Evolutionary conservation across 305 asterid genomes (phyloP).

Genomic region (Rubia tinctorum): DNA sequence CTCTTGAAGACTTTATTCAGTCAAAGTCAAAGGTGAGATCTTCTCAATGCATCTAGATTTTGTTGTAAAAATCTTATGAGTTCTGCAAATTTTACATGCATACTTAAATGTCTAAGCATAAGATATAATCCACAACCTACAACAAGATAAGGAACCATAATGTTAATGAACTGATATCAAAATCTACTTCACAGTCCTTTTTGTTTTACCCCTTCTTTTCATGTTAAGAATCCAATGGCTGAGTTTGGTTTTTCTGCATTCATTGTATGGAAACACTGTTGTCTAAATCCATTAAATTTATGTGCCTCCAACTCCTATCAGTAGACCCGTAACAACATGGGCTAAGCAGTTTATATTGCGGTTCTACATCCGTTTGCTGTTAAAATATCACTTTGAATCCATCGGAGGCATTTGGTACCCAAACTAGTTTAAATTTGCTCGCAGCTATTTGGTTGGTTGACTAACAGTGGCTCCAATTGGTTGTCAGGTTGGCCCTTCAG

Average conservation of each 20-base stretch:
- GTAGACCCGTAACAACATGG: neutral
- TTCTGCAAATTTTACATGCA: neutral
- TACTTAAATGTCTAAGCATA: neutral
- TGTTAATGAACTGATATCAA: neutral
- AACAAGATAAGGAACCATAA: neutral
- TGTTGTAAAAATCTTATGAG: neutral
- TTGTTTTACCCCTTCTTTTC: constrained; percentile 3
- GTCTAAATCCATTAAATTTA: neutral
- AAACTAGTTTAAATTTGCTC: neutral
- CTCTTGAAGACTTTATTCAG: constrained; percentile 70
- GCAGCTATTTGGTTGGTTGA: neutral
- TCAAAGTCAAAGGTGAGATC: constrained; percentile 79
- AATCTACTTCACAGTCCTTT: neutral
- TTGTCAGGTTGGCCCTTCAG: constrained; percentile 94
- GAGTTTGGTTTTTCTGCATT: neutral
- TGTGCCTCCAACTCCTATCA: neutral
- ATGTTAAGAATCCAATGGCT: neutral
- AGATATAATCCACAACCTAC: constrained; percentile 11
- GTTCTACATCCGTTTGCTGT: neutral
- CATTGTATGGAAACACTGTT: neutral
- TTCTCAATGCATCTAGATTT: neutral
- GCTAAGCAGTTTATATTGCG: neutral
- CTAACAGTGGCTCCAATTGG: neutral
- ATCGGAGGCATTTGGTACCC: neutral
- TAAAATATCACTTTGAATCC: neutral